Base-by-base conservation (phyloP, 2,329 filamentous ascomycete species). In the Coniosporium tulheliwenetii region DNA sequence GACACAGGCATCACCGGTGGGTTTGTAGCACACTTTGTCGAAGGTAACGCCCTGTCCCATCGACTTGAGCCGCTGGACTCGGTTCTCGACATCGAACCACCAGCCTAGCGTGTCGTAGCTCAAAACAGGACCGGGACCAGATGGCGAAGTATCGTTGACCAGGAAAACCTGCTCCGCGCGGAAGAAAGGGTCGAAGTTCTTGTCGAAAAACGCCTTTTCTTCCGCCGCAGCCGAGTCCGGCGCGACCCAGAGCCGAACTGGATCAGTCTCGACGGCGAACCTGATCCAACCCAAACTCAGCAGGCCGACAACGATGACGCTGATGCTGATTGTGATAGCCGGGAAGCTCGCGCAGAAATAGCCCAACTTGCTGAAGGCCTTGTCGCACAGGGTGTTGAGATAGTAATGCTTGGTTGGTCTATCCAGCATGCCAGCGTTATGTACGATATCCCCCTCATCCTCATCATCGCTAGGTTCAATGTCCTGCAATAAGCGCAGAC, bases 231-330 rank as follows among this genome's bases (percentile, higher is more conserved):
- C 75, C 3, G 91, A 96, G 8, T 82, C 81, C 7, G 91, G 91
- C 51, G 89, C 87, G n/a, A 98, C 91, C 91, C 91, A 98, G 8
- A 98, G 67, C 38, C 83, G 78, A 9, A 93, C 91, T 5, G 91
- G 91, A 46, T 96, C 82, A 15, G 71, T 83, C 59, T 96, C 91
- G 31, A 98, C 70, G n/a, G 83, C 72, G 53, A 98, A 98, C 36
- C 76, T 75, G 43, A 91, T 65, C 85, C 85, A 93, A 1, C 91
- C 91, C 31, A 89, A 62, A 54, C 87, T 95, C 45, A 98, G 67
- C 4, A 94, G 57, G 1, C 69, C 73, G 9, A 95, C 81, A 2
- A 91, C 54, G 2, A 91, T 41, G n/a, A 95, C 57, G 46, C 83
- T 89, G 7, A 71, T 65, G 2, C 70, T 62, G 47, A 96, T 94